Percentiles rank a stretch among this genome's conserved stretches.
Evolutionary conservation across 768 basidiomycete genomes (phyloP).

Genomic region (Porphyrellus cyaneotinctus): DNA sequence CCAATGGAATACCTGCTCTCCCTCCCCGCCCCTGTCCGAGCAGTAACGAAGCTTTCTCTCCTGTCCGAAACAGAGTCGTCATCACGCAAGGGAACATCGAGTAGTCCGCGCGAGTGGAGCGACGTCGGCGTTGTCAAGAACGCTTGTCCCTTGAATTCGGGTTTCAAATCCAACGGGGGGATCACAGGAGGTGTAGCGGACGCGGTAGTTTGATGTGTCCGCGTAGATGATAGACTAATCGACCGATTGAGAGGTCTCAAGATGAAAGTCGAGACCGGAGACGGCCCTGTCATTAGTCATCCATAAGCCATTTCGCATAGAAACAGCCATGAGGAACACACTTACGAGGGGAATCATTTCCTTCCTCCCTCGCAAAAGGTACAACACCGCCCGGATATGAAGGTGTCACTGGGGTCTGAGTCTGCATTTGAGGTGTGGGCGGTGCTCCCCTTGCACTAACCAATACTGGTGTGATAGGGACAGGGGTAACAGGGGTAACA

Average conservation of each 20-base stretch:
- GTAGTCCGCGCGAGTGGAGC: slow-evolving; percentile 17
- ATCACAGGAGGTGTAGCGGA: slow-evolving; percentile 46
- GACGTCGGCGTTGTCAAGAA: slow-evolving; percentile 30
- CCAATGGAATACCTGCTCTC: slow-evolving; percentile 32
- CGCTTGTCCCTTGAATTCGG: slow-evolving; percentile 42
- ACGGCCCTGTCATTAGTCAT: slow-evolving; percentile 37
- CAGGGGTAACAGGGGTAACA: slow-evolving; percentile 28
- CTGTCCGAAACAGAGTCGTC: slow-evolving; percentile 46
- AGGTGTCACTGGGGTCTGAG: slow-evolving; percentile 23
- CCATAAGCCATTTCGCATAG: slow-evolving; percentile 2
- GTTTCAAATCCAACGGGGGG: slow-evolving; percentile 56
- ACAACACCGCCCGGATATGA: slow-evolving; percentile 17
- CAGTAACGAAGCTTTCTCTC: slow-evolving; percentile 57
- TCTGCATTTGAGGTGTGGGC: slow-evolving; percentile 11
- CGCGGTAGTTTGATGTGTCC: slow-evolving; percentile 47
- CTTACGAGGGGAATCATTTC: slow-evolving; percentile 40
- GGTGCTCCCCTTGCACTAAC: slow-evolving; percentile 13
- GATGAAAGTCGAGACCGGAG: slow-evolving; percentile 54
- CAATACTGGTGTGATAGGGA: slow-evolving; percentile 28
- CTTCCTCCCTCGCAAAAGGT: slow-evolving; percentile 28
- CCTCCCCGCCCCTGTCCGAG: slow-evolving; percentile 27
- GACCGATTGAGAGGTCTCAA: slow-evolving; percentile 64
- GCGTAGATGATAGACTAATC: slow-evolving; percentile 58
- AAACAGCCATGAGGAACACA: slow-evolving; percentile 6
- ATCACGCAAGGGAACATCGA: slow-evolving; percentile 27